A percentile compares a stretch with the other conserved stretches of the same genome.
Evolutionary conservation across 345 rosid species (phyloP).

Genomic region (Populus pruinosa): DNA sequence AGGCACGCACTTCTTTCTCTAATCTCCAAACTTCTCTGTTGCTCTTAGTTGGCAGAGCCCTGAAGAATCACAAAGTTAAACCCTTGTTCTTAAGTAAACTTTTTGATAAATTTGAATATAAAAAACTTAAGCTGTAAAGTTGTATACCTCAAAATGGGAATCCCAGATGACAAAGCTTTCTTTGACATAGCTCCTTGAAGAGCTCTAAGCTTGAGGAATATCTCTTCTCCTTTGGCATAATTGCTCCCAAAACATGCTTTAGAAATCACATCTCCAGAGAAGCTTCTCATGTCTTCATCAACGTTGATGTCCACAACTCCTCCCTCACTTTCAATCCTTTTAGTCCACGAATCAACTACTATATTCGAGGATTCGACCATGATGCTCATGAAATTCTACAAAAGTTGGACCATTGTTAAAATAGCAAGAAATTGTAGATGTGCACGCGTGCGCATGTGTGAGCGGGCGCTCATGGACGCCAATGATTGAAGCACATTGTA

Average conservation of each 20-base stretch:
- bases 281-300: conserved; percentile 22
- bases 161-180: conserved; percentile 18
- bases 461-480: conserved; percentile 4
- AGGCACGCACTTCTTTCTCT: conserved; percentile 14
- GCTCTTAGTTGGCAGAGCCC: conserved; percentile 19
- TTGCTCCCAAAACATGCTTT: conserved; percentile 36
- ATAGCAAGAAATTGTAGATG: too few relatives aligned
- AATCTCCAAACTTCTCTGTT: conserved; percentile 22
- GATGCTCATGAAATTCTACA: conserved; percentile 24
- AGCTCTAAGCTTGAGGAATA: conserved; percentile 18
- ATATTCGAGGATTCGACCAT: conserved; percentile 26
- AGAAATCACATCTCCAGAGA: conserved; percentile 27
- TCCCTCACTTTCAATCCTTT: background rate
- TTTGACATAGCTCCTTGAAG: conserved; percentile 24
- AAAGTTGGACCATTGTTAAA: too few relatives aligned
- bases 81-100: too few relatives aligned
- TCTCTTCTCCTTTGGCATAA: conserved; percentile 20
- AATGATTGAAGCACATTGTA: conserved; percentile 20
- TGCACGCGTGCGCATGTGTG: too few relatives aligned
- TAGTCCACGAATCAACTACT: conserved; percentile 20
- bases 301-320: conserved; percentile 23
- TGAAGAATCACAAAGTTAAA: background rate
- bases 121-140: background rate
- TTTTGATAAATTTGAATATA: background rate
- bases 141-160: conserved; percentile 8